Conservation (phyloP, 192 early-diverging fungal species). For the Gamsiella multidivaricata region DNA sequence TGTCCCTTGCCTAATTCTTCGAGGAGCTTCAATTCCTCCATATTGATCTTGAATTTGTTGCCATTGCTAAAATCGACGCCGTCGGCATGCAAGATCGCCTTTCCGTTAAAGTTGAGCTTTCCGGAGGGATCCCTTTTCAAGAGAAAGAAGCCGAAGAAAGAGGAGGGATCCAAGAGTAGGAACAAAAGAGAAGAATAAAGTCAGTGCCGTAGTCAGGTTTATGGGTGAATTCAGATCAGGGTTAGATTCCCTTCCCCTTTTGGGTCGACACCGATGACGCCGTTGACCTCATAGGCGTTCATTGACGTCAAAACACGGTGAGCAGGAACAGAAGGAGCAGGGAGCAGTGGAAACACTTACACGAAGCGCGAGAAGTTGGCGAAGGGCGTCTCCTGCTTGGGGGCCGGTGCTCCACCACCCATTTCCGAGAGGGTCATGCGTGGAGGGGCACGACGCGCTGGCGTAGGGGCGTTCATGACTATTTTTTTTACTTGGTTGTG, state of each 20-base stretch:
- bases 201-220: background rate
- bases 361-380: conserved; percentile 75
- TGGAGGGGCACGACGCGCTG: conserved; percentile 27
- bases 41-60: conserved; percentile 87
- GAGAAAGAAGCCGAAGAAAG: background rate
- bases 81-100: conserved; percentile 89
- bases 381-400: conserved; percentile 63
- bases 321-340: background rate
- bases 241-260: conserved; percentile 6
- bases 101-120: conserved; percentile 91
- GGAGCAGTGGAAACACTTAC: conserved; percentile 53
- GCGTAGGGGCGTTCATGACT: conserved; percentile 12
- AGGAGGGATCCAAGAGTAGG: conserved; percentile 1
- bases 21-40: conserved; percentile 81
- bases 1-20: conserved; percentile 92
- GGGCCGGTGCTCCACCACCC: conserved; percentile 27
- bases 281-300: background rate
- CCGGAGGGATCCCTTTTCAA: conserved; percentile 78
- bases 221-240: conserved; percentile 9
- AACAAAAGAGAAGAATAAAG: conserved; percentile 13
- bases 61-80: conserved; percentile 94
- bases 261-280: no score
- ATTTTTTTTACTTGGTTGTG: background rate
- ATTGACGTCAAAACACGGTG: conserved; percentile 3
- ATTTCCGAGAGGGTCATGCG: conserved; percentile 42